Conservation (phyloP, 192 early-diverging fungal genomes). For the Gorgonomyces haynaldii region DNA sequence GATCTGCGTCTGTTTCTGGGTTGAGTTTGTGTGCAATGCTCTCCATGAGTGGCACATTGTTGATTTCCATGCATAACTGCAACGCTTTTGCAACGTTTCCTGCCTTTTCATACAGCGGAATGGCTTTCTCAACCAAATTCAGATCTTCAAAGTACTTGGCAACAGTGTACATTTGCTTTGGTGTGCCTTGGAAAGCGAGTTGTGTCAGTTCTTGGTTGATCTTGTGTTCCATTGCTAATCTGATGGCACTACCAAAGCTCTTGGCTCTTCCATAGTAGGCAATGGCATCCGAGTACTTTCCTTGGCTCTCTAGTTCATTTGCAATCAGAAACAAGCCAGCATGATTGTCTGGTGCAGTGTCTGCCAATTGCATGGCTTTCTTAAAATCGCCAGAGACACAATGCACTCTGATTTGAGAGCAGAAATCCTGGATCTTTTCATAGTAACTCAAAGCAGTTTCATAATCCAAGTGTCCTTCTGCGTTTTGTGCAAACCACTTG, state of each 20-base stretch:
- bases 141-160: conserved; percentile 32
- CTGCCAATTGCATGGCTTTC: conserved; percentile 29
- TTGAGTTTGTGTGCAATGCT: conserved; percentile 19
- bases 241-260: conserved; percentile 35
- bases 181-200: conserved; percentile 32
- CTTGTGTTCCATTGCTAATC: conserved; percentile 38
- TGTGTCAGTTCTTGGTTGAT: conserved; percentile 34
- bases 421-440: conserved; percentile 26
- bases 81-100: conserved; percentile 34
- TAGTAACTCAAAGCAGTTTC: conserved; percentile 33
- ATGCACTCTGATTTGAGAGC: conserved; percentile 33
- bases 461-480: conserved; percentile 27
- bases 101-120: conserved; percentile 32
- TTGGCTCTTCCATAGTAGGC: conserved; percentile 31
- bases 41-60: conserved; percentile 23
- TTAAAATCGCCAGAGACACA: conserved; percentile 34
- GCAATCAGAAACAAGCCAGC: conserved; percentile 37
- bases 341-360: conserved; percentile 14
- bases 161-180: conserved; percentile 34
- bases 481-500: conserved; percentile 49
- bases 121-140: conserved; percentile 23
- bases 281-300: conserved; percentile 39
- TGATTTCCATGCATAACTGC: conserved; percentile 31
- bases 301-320: conserved; percentile 32
- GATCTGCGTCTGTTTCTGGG: conserved; percentile 17